Percentiles rank a stretch among this genome's conserved stretches.
Evolutionary conservation across 257 asterid genomes (phyloP).

Genomic region (Datura wrightii): DNA sequence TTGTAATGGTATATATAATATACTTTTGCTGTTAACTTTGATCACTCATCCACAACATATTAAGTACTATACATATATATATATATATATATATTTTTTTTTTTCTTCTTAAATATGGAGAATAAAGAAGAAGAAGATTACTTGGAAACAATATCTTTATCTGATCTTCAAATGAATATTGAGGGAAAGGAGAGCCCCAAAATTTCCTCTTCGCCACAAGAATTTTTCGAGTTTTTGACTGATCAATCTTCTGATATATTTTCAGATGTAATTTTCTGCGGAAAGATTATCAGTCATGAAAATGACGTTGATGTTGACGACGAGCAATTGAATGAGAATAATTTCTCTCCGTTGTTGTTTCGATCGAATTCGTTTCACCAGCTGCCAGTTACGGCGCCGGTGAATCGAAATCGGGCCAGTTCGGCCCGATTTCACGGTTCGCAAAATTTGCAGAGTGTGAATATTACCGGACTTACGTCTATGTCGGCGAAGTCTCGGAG

Average conservation of each 20-base stretch:
- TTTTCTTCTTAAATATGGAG: too few species aligned
- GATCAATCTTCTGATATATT: background rate
- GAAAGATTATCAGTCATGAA: background rate
- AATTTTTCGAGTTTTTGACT: background rate
- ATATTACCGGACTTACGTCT: slow-evolving; percentile 63
- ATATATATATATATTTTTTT: too few species aligned
- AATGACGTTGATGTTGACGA: background rate
- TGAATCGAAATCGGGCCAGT: background rate
- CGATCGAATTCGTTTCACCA: background rate
- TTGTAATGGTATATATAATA: too few species aligned
- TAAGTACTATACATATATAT: too few species aligned
- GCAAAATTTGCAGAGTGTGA: slow-evolving; percentile 45
- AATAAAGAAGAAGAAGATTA: background rate
- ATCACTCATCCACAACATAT: too few species aligned
- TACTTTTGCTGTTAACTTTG: too few species aligned
- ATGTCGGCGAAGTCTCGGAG: slow-evolving; percentile 70
- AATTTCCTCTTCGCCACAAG: background rate
- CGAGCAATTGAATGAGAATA: background rate
- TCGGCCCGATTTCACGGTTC: background rate
- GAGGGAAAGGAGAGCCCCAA: background rate
- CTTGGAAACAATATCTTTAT: slow-evolving; percentile 19
- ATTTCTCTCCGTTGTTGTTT: background rate
- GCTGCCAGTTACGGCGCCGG: background rate
- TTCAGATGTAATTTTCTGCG: slow-evolving; percentile 18
- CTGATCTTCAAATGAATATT: background rate